Percentiles rank a stretch among this genome's conserved stretches.
These are phyloP conservation scores for Fusarium circinatum DNA, from an alignment of 2,329 filamentous ascomycete genomes.

Conservation along the genomic window DNA sequence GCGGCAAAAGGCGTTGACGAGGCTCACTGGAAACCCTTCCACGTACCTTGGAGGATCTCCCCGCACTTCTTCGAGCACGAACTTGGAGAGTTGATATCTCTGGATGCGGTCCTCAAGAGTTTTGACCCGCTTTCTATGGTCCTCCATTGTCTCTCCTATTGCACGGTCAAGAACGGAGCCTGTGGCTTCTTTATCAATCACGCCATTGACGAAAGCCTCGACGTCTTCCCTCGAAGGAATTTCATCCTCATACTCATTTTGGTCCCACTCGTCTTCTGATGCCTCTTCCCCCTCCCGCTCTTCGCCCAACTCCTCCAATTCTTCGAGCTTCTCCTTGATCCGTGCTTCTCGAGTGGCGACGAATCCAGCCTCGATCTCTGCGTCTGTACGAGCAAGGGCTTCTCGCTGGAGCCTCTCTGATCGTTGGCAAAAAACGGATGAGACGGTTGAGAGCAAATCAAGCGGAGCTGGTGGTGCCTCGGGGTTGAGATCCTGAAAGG, in stretches of 20 bases:
- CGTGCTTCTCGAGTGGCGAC: not conserved
- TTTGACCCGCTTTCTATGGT: conserved; percentile 17
- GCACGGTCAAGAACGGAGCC: conserved; percentile 1
- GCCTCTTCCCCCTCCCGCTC: not conserved
- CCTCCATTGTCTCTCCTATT: not conserved
- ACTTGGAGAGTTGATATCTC: conserved; percentile 3
- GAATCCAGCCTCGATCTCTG: not conserved
- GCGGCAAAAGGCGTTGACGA: conserved; percentile 21
- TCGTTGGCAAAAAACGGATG: conserved; percentile 10
- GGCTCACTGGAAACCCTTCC: conserved; percentile 43
- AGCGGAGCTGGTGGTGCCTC: conserved; percentile 10
- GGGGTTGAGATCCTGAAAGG: not conserved
- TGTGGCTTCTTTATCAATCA: conserved; percentile 8
- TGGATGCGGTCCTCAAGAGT: conserved; percentile 25
- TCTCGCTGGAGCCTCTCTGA: not conserved
- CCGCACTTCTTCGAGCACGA: conserved; percentile 3
- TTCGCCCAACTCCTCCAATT: not conserved
- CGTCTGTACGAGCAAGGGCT: not conserved
- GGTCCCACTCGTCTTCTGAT: not conserved
- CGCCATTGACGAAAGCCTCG: conserved; percentile 13
- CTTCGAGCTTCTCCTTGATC: not conserved
- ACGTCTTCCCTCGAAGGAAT: conserved; percentile 13
- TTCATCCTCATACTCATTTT: not conserved
- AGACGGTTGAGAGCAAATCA: conserved; percentile 22
- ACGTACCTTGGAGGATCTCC: conserved; percentile 38